Evolutionary conservation across 176 grass and related monocot genomes (phyloP).

Genomic region (Eragrostis curvula): DNA sequence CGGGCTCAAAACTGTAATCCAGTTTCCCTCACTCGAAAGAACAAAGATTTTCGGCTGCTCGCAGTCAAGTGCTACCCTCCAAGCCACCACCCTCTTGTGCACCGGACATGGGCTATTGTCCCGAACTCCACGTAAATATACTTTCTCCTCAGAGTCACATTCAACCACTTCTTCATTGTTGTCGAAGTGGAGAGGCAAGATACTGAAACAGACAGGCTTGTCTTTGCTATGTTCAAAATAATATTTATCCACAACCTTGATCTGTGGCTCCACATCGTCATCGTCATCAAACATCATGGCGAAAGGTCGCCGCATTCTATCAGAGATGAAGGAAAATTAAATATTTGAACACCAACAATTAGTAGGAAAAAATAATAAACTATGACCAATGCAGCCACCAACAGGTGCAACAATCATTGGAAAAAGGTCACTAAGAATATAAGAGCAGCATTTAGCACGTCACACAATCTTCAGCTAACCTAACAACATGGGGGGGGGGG

Average conservation of each 20-base stretch:
- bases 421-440: background rate
- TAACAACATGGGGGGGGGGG: too few relatives aligned
- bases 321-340: background rate
- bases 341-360: background rate
- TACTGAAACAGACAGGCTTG: conserved; percentile 52
- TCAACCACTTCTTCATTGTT: background rate
- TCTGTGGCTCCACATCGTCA: conserved; percentile 7
- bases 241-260: conserved; percentile 37
- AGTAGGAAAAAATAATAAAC: background rate
- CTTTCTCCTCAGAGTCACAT: conserved; percentile 8
- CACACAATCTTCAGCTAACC: background rate
- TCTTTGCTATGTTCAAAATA: conserved; percentile 39
- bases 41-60: conserved; percentile 48
- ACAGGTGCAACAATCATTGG: background rate
- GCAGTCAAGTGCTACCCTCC: conserved; percentile 57
- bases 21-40: conserved; percentile 54
- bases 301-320: background rate
- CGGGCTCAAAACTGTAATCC: conserved; percentile 62
- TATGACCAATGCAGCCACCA: background rate
- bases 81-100: conserved; percentile 48
- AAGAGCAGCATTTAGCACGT: background rate
- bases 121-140: conserved; percentile 40
- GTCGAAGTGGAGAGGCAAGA: conserved; percentile 40
- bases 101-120: conserved; percentile 33
- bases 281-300: conserved; percentile 37